Base-by-base conservation (phyloP, 2,329 filamentous ascomycete species). In the Phyllosticta ampelicida region DNA sequence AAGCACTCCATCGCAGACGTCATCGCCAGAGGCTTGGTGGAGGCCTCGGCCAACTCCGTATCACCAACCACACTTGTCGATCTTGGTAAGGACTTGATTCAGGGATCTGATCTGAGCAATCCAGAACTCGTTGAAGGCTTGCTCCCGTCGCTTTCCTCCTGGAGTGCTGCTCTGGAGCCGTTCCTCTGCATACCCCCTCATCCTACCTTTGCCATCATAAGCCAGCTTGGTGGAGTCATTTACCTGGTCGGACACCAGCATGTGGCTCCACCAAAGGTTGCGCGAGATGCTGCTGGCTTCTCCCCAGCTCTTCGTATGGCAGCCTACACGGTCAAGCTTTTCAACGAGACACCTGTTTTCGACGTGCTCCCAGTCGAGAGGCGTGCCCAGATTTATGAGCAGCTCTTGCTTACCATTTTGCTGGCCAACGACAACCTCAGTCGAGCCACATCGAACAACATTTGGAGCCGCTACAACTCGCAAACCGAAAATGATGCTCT, bases 251-350 rank as follows among this genome's bases (percentile, higher is more conserved):
- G 62, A 60, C 67, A 9, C 44, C 51, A 6, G 57, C 51, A 61
- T 62, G 65, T 63, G 59, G 65, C 64, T 51, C 50, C 50, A 1
- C 26, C 54, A 20, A 71, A 21, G 61, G 69, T 80, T 16, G 67
- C 74, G 29, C 78, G 86, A 50, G 90, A 96, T 67, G 75, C 79
- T 3, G 80, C 82, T 62, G 87, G 87, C 0, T 82, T 85, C 29
- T 89, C 89, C 1, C 77, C 87, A 56, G 83, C 89, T 0, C 81
- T 89, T 13, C 80, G 92, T 58, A 87, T 95, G 75, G 83, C 86
- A 0, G 77, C 86, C 53, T 96, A 90, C 68, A 80, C 83, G 0
- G 76, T 78, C 5, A 79, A 78, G 53, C 68, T 94, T 0, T 67
- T 90, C 29, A 72, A 73, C 18, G 70, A 69, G 1, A 70, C 70